A percentile compares a stretch with the other conserved stretches of the same genome.
phyloP scores from a whole-genome alignment of 345 rosid genomes.

The Acer saccharum region DNA sequence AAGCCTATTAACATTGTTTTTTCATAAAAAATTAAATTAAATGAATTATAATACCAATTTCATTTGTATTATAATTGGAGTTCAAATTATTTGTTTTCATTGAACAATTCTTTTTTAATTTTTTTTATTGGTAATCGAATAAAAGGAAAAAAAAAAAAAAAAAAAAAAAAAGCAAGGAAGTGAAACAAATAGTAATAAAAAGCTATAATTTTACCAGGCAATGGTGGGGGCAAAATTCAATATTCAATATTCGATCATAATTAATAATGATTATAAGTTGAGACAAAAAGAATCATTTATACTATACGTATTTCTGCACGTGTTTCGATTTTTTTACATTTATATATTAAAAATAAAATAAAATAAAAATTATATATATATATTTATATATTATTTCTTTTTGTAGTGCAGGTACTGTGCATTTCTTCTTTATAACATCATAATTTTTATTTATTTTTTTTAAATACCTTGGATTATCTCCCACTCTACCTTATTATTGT shows the following conservation, averaged over 20 bases:
- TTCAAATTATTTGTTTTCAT: too few relatives aligned
- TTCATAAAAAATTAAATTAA: too few relatives aligned
- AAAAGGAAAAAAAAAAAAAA: neutral
- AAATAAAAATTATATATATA: too few relatives aligned
- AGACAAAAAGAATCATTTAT: conserved; percentile 13
- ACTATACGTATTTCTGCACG: conserved; percentile 5
- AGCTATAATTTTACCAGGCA: neutral
- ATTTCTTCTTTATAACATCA: conserved; percentile 12
- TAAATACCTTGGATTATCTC: neutral
- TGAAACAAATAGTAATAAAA: neutral
- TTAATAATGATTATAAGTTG: conserved; percentile 7
- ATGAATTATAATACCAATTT: too few relatives aligned
- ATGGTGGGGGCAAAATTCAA: neutral
- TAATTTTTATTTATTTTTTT: too few relatives aligned
- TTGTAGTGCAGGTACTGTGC: neutral
- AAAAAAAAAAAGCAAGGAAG: neutral
- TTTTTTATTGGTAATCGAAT: too few relatives aligned
- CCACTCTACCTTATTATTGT: neutral
- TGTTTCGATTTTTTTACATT: neutral
- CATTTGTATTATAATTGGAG: too few relatives aligned
- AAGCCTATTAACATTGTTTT: too few relatives aligned
- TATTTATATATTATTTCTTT: neutral
- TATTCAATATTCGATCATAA: conserved; percentile 11
- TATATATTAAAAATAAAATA: neutral
- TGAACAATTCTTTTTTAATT: too few relatives aligned